Evolutionary conservation across 2,329 filamentous ascomycete species (phyloP).

Genomic region (Pseudogymnoascus sp.): DNA sequence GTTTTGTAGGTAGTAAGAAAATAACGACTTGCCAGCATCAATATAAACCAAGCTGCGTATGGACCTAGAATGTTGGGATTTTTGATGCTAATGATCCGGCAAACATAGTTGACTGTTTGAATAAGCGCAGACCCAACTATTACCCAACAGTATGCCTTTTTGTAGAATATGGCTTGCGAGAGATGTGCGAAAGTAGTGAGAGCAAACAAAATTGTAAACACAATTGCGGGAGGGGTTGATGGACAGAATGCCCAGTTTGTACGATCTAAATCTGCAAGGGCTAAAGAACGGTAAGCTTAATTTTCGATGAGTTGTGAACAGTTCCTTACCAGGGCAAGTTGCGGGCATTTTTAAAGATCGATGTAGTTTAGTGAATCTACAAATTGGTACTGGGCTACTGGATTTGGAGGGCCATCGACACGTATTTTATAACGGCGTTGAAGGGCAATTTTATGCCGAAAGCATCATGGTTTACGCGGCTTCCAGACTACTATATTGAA

Average conservation of each 20-base stretch:
- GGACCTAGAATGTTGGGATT: constrained; percentile 25
- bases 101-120: constrained; percentile 17
- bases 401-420: background rate
- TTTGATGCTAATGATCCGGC: constrained; percentile 18
- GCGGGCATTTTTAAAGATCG: background rate
- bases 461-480: background rate
- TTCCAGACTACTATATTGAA: background rate
- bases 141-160: constrained; percentile 24
- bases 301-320: background rate
- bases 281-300: background rate
- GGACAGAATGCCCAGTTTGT: constrained; percentile 22
- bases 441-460: background rate
- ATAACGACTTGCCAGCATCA: constrained; percentile 16
- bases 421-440: background rate
- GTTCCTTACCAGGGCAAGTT: background rate
- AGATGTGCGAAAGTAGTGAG: constrained; percentile 27
- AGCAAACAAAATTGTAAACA: constrained; percentile 30
- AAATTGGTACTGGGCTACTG: background rate
- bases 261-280: background rate
- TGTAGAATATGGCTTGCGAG: constrained; percentile 28
- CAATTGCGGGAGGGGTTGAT: constrained; percentile 27
- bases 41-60: constrained; percentile 20
- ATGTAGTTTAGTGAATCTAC: background rate
- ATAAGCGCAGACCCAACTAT: constrained; percentile 14
- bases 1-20: background rate